Evolutionary conservation across 805 yeast genomes (phyloP).

Genomic region (Candida hungchunana): DNA sequence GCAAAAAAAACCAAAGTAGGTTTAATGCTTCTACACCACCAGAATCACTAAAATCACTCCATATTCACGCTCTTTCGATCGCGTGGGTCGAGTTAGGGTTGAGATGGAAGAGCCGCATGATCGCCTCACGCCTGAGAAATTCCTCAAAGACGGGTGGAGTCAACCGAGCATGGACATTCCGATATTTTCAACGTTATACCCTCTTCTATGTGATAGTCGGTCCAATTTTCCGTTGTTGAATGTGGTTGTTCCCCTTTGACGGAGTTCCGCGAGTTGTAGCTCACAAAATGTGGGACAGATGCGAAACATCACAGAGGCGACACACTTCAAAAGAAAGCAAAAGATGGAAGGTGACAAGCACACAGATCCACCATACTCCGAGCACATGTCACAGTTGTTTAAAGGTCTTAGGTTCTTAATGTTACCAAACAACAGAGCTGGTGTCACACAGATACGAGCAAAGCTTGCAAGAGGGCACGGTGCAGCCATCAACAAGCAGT

Average conservation of each 20-base stretch:
- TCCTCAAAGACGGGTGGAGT: no score
- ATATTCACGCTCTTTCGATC: no score
- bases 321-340: no score
- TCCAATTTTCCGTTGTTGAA: neutral
- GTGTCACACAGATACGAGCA: slow-evolving; percentile 16
- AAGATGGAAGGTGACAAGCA: no score
- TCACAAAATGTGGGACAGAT: slow-evolving; percentile 1
- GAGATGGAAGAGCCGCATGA: no score
- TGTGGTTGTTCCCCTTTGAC: neutral
- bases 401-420: slow-evolving; percentile 18
- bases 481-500: slow-evolving; percentile 12
- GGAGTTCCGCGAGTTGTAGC: slow-evolving; percentile 2
- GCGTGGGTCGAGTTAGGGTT: no score
- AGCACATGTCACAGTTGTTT: slow-evolving; percentile 16
- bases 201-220: neutral
- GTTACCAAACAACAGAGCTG: slow-evolving; percentile 20
- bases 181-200: no score
- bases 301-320: slow-evolving; percentile 1
- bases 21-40: no score
- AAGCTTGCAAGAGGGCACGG: slow-evolving; percentile 18
- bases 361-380: slow-evolving; percentile 1
- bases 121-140: no score
- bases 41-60: no score
- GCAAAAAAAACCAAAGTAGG: no score
- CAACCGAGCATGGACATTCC: no score